These are phyloP conservation scores for Chytriomyces sp. DNA, from an alignment of 192 early-diverging fungal species.

Conservation along the genomic window DNA sequence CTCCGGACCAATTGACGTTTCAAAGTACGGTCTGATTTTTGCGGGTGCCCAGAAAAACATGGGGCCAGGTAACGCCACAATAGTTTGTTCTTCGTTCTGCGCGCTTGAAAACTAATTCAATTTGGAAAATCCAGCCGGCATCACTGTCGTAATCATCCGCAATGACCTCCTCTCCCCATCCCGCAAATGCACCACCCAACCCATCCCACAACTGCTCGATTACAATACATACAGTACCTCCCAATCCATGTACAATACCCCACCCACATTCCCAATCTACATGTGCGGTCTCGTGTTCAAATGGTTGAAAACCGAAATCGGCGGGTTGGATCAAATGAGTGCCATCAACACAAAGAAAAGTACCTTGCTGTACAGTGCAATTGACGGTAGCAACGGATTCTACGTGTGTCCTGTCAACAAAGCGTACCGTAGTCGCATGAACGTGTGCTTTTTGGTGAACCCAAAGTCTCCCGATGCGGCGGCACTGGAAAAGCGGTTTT, in stretches of 20 bases:
- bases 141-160: conserved; percentile 90
- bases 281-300: conserved; percentile 91
- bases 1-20: conserved; percentile 72
- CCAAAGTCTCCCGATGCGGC: conserved; percentile 27
- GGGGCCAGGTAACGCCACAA: conserved; percentile 34
- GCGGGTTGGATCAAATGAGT: conserved; percentile 72
- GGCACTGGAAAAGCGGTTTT: conserved; percentile 81
- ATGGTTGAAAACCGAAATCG: conserved; percentile 68
- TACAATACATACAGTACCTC: conserved; percentile 81
- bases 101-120: background rate
- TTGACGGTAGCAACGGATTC: conserved; percentile 69
- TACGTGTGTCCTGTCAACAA: conserved; percentile 71
- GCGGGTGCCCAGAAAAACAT: conserved; percentile 98
- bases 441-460: conserved; percentile 83
- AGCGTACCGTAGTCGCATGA: conserved; percentile 80
- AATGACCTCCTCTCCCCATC: conserved; percentile 80
- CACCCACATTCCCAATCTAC: conserved; percentile 94
- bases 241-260: conserved; percentile 94
- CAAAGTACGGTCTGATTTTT: conserved; percentile 84
- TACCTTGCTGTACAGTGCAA: conserved; percentile 66
- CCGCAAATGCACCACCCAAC: conserved; percentile 39
- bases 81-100: too few species aligned
- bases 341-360: conserved; percentile 72
- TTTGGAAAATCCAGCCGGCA: conserved; percentile 80
- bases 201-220: conserved; percentile 78